Evolutionary conservation across 2,329 filamentous ascomycete genomes (phyloP).

Genomic region (Nothophoma quercina): DNA sequence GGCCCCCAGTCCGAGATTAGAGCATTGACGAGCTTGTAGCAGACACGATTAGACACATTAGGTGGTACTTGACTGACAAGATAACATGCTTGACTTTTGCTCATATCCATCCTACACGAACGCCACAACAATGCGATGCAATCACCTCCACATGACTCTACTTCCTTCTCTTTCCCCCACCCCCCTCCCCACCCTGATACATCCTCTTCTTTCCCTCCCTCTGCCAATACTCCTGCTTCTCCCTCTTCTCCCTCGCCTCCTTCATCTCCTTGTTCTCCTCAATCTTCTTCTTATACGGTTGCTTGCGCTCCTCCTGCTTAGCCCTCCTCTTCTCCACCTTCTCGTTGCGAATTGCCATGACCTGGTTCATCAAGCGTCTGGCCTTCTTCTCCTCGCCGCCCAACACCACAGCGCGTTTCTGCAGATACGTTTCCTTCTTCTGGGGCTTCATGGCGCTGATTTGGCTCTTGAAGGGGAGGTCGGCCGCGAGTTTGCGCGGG

Average conservation of each 20-base stretch:
- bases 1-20: too few relatives aligned
- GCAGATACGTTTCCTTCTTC: conserved; percentile 84
- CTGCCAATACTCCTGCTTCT: conserved; percentile 91
- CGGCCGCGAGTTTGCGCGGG: conserved; percentile 79
- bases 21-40: too few relatives aligned
- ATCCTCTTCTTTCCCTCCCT: conserved; percentile 85
- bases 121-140: conserved; percentile 12
- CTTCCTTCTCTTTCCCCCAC: conserved; percentile 49
- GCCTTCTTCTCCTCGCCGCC: conserved; percentile 86
- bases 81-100: not conserved
- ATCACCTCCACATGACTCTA: conserved; percentile 6
- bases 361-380: conserved; percentile 88
- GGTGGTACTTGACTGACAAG: too few relatives aligned
- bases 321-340: conserved; percentile 81
- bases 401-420: conserved; percentile 93
- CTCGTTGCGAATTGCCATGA: conserved; percentile 89
- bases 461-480: conserved; percentile 92
- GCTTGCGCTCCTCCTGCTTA: conserved; percentile 88
- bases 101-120: not conserved
- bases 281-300: conserved; percentile 82
- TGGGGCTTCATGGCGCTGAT: conserved; percentile 83
- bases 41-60: too few relatives aligned
- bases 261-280: conserved; percentile 85
- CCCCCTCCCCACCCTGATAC: conserved; percentile 60
- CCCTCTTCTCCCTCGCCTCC: conserved; percentile 83